Evolutionary conservation across 2,329 filamentous ascomycete species (phyloP).

Genomic region (Pseudocercospora musae): DNA sequence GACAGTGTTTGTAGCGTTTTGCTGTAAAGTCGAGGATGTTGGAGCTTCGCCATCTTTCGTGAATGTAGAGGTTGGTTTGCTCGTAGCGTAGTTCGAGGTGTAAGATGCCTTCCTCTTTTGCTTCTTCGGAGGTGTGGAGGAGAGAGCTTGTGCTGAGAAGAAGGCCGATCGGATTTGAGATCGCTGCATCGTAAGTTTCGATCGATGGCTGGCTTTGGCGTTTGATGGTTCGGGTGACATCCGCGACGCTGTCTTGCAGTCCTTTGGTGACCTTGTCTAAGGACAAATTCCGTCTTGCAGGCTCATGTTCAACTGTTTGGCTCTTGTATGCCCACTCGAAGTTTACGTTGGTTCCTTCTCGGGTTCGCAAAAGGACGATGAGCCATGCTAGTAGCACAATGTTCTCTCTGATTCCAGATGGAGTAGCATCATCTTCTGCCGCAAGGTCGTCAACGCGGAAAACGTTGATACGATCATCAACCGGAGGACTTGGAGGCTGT

Average conservation of each 20-base stretch:
- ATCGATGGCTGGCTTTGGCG: neutral
- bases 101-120: slow-evolving; percentile 1
- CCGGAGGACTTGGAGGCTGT: neutral
- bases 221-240: neutral
- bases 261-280: neutral
- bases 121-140: neutral
- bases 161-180: neutral
- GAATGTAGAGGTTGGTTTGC: neutral
- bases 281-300: neutral
- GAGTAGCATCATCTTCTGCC: neutral
- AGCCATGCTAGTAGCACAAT: neutral
- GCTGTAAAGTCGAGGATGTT: neutral
- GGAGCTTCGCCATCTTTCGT: neutral
- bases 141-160: neutral
- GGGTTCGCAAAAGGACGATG: neutral
- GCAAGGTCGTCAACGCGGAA: neutral
- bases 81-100: neutral
- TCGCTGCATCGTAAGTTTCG: neutral
- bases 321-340: neutral
- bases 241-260: neutral
- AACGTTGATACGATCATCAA: neutral
- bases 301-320: neutral
- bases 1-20: neutral
- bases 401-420: neutral
- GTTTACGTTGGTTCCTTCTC: neutral